Evolutionary conservation across 2,329 filamentous ascomycete genomes (phyloP), one percentile per base, ranked within the genome.

Genomic region (Diaporthe velutina): DNA sequence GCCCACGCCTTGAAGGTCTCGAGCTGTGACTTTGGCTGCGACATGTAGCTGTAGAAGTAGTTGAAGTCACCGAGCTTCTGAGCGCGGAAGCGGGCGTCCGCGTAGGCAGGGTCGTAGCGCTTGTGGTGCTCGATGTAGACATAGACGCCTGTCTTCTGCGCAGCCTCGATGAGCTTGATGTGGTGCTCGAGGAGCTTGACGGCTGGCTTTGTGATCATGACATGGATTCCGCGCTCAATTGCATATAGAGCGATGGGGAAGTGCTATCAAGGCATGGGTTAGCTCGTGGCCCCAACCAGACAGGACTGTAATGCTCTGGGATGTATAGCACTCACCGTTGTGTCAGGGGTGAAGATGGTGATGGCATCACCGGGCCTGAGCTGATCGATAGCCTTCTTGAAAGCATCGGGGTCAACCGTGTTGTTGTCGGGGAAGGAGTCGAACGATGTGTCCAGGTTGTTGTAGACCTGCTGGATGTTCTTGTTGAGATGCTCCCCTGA

Each of bases 41-140:
- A 95, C 95, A 98, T 98, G 90, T 98, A 98, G 79, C 91, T 93
- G 89, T 98, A 98, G 83, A 98, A 98, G 89, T 98, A 98, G 88
- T 98, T 98, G 91, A 98, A 98, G 85, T 98, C 95, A 77, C 96
- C 96, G 10, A 98, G 88, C 71, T 88, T 91, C 81, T 91, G 86
- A 19, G 95, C 94, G 79, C 93, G 92, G 85, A 93, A 93, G 67
- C 93, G 91, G 19, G 96, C 96, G 83, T 98, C 96, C 19, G 94
- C 91, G 86, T 98, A 98, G 30, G 95, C 95, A 2, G 96, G 96
- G 83, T 98, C 96, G 85, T 93, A 98, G 74, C 96, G 95, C 88
- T 98, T 98, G 90, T 98, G 96, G 86, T 98, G 96, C 88, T 98
- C 96, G 80, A 98, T 89, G 86, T 95, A 98, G 78, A 98, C 95